Evolutionary conservation across 306 rosid species (phyloP).

Genomic region (Sicyos edulis): DNA sequence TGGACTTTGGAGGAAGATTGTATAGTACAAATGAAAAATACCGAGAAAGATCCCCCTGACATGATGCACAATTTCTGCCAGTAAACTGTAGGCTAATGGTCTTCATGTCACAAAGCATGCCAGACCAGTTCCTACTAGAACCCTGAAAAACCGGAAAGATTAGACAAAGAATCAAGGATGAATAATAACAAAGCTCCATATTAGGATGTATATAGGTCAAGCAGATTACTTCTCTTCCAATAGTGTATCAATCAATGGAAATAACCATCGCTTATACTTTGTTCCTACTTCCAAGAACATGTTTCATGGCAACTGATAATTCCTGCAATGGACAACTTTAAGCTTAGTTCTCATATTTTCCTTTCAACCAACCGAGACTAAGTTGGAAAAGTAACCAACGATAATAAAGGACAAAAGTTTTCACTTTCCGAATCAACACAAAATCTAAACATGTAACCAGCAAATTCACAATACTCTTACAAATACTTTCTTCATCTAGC

Average conservation of each 20-base stretch:
- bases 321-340: slow-evolving; percentile 63
- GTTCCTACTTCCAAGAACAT: slow-evolving; percentile 99
- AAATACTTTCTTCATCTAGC: slow-evolving; percentile 97
- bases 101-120: slow-evolving; percentile 96
- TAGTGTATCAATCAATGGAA: slow-evolving; percentile 90
- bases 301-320: slow-evolving; percentile 80
- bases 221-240: slow-evolving; percentile 79
- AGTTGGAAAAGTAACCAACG: slow-evolving; percentile 2
- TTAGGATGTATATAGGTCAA: slow-evolving; percentile 12
- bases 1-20: neutral
- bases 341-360: slow-evolving; percentile 14
- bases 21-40: slow-evolving; percentile 21
- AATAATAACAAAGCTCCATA: slow-evolving; percentile 2
- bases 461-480: slow-evolving; percentile 95
- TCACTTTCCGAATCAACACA: slow-evolving; percentile 86
- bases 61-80: slow-evolving; percentile 99
- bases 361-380: neutral
- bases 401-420: slow-evolving; percentile 18
- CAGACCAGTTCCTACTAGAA: slow-evolving; percentile 88
- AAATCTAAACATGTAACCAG: slow-evolving; percentile 97
- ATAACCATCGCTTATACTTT: slow-evolving; percentile 91
- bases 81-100: slow-evolving; percentile 92
- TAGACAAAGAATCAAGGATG: slow-evolving; percentile 18
- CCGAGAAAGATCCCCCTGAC: slow-evolving; percentile 93
- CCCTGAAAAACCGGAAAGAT: slow-evolving; percentile 44